Conservation (phyloP, 192 early-diverging fungal species). For the Allomyces javanicus region DNA sequence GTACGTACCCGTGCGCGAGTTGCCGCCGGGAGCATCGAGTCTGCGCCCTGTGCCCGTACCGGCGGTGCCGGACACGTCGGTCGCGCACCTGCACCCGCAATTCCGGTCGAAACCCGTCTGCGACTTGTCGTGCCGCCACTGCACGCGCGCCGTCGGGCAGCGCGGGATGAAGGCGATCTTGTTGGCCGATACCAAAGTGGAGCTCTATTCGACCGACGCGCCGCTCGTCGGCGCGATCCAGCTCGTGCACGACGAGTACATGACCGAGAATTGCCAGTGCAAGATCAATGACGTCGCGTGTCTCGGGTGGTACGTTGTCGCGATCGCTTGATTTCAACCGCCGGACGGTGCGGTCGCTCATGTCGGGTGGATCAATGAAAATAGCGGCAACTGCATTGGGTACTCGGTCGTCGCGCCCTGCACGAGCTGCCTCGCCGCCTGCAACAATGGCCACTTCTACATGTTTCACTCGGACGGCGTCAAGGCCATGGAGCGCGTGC, state of each 20-base stretch:
- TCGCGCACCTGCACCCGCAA: not conserved
- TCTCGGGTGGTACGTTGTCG: constrained; percentile 35
- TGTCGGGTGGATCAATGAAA: not conserved
- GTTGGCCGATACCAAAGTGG: constrained; percentile 49
- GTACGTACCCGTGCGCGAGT: no score
- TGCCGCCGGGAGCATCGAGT: no score
- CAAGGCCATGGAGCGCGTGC: not conserved
- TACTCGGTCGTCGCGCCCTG: constrained; percentile 62
- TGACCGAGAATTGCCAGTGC: constrained; percentile 55
- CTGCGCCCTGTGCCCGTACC: no score
- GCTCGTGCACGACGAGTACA: constrained; percentile 59
- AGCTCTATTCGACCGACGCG: constrained; percentile 54
- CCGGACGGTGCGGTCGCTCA: not conserved
- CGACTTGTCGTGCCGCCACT: constrained; percentile 44
- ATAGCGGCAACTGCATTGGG: constrained; percentile 39
- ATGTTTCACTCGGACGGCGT: constrained; percentile 34
- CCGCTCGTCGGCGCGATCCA: constrained; percentile 45
- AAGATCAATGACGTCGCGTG: constrained; percentile 62
- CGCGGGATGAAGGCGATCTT: constrained; percentile 71
- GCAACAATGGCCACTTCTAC: constrained; percentile 46
- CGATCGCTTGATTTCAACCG: not conserved
- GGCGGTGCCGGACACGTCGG: no score
- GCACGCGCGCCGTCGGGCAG: constrained; percentile 32
- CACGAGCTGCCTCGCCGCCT: constrained; percentile 23
- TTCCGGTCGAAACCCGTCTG: constrained; percentile 53